phyloP scores from a whole-genome alignment of 345 rosid genomes.

The Camelina sativa region DNA sequence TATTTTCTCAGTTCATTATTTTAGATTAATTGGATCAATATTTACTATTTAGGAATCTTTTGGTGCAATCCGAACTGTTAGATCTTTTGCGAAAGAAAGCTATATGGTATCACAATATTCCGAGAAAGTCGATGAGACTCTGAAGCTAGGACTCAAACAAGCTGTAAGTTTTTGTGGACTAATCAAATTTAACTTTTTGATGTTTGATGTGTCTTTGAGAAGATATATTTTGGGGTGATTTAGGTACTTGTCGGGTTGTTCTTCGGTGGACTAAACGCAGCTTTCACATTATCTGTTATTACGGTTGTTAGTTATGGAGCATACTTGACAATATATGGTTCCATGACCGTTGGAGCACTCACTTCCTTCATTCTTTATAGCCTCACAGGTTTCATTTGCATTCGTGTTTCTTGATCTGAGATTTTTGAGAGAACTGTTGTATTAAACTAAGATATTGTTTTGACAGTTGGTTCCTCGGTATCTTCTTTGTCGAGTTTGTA shows the following conservation, averaged over 20 bases:
- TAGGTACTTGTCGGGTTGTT: conserved; percentile 67
- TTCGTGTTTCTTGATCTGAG: neutral
- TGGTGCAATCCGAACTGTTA: conserved; percentile 93
- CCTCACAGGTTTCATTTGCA: conserved; percentile 70
- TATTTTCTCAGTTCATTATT: neutral
- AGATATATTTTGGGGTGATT: neutral
- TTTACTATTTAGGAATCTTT: conserved; percentile 72
- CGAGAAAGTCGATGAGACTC: conserved; percentile 83
- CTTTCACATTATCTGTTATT: conserved; percentile 79
- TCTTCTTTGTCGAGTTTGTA: conserved; percentile 85
- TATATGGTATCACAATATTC: conserved; percentile 72
- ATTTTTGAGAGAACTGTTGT: neutral
- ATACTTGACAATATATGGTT: conserved; percentile 78
- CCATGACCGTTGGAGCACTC: conserved; percentile 85
- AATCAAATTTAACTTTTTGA: neutral
- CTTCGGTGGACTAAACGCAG: conserved; percentile 88
- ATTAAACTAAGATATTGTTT: conserved; percentile 20
- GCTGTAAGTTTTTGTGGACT: conserved; percentile 61
- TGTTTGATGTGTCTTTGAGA: conserved; percentile 46
- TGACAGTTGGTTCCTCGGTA: conserved; percentile 85
- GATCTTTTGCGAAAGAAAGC: conserved; percentile 91
- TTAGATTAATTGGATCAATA: conserved; percentile 7
- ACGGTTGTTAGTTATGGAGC: conserved; percentile 89
- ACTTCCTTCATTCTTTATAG: conserved; percentile 98
- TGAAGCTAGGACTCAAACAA: conserved; percentile 83